Percentiles rank a stretch among this genome's conserved stretches.
These are phyloP conservation scores for Spergularia bocconei DNA, from an alignment of 148 eudicot species.

Conservation along the genomic window DNA sequence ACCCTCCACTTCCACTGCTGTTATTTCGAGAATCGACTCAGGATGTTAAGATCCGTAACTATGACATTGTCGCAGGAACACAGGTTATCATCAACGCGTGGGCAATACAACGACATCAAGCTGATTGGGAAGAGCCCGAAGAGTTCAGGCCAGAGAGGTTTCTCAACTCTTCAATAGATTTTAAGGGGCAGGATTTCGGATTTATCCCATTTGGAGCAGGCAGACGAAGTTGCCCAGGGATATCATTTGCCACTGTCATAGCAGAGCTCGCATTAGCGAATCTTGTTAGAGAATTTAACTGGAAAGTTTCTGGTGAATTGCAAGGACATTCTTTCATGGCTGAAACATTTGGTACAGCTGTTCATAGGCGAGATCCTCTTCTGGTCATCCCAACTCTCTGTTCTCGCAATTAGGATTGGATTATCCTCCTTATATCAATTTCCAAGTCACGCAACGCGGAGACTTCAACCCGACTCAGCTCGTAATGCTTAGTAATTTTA, in stretches of 20 bases:
- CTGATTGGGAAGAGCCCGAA: slow-evolving; percentile 29
- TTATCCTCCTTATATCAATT: too few species aligned
- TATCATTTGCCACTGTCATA: slow-evolving; percentile 1
- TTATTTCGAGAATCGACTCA: slow-evolving; percentile 21
- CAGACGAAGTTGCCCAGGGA: slow-evolving; percentile 28
- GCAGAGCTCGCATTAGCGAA: slow-evolving; percentile 30
- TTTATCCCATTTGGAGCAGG: slow-evolving; percentile 36
- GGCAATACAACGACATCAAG: slow-evolving; percentile 29
- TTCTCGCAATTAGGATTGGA: too few species aligned
- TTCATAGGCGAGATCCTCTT: too few species aligned
- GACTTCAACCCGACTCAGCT: too few species aligned
- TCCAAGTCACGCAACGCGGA: too few species aligned
- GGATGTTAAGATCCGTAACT: neutral
- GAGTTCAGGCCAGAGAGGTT: slow-evolving; percentile 41
- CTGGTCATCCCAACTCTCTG: too few species aligned
- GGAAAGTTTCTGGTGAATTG: slow-evolving; percentile 5
- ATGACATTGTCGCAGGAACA: slow-evolving; percentile 19
- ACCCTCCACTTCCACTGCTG: slow-evolving; percentile 18
- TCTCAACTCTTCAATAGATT: slow-evolving; percentile 12
- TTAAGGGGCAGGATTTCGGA: slow-evolving; percentile 20
- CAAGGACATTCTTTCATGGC: neutral
- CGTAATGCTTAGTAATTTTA: too few species aligned
- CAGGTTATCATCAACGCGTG: slow-evolving; percentile 28
- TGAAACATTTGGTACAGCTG: too few species aligned
- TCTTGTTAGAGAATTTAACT: slow-evolving; percentile 21